Conservation (phyloP, 176 grass and related monocot genomes). For the Rhynchospora tenuis region DNA sequence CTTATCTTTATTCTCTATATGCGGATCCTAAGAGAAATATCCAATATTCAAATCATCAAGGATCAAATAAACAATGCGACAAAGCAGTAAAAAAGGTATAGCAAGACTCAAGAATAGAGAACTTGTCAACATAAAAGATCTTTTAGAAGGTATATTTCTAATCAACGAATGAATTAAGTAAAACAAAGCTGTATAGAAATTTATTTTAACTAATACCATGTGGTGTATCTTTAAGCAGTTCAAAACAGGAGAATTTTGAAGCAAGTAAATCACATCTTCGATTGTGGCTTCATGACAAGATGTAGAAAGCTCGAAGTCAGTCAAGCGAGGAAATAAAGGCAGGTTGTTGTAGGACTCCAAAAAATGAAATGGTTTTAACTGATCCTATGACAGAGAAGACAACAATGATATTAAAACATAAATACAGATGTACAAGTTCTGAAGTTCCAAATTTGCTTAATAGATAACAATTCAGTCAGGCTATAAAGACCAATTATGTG, state of each 20-base stretch:
- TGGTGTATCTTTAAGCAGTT: not conserved
- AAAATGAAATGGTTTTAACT: not conserved
- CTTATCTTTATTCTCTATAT: not conserved
- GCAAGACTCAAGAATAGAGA: not conserved
- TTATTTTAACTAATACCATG: not conserved
- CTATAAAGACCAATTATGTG: not conserved
- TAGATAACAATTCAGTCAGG: not conserved
- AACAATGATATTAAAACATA: not conserved
- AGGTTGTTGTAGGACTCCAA: not conserved
- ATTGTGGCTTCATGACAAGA: not conserved
- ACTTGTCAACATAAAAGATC: not conserved
- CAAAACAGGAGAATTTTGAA: constrained; percentile 5
- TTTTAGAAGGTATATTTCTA: not conserved
- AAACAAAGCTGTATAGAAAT: not conserved
- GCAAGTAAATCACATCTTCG: constrained; percentile 9
- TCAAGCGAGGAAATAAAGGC: not conserved
- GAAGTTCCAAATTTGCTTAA: not conserved
- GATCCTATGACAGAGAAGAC: not conserved
- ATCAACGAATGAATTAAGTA: not conserved
- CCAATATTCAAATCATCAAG: not conserved
- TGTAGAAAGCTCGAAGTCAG: not conserved
- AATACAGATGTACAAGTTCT: not conserved
- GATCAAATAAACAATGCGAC: not conserved
- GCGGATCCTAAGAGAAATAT: not conserved
- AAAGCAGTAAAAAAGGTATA: not conserved